Percentiles rank a stretch among this genome's conserved stretches.
These are phyloP conservation scores for Trypanosoma cruzi DNA, from an alignment of 208 protist genomes.

Conservation along the genomic window DNA sequence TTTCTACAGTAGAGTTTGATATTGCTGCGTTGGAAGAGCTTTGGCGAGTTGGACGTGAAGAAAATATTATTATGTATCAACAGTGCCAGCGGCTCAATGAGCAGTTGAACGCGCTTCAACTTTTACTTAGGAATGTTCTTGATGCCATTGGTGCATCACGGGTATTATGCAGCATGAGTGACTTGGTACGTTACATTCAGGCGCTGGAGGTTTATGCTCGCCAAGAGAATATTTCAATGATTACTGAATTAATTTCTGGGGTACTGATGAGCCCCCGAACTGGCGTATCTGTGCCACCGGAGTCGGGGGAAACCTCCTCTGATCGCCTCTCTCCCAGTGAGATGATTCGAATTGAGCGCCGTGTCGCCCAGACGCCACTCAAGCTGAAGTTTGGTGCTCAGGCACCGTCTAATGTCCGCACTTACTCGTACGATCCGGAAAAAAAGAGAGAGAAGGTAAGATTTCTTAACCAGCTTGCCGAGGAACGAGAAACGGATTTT, in stretches of 20 bases:
- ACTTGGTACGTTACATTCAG: slow-evolving; percentile 67
- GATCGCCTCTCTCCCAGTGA: slow-evolving; percentile 17
- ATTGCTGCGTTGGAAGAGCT: slow-evolving; percentile 73
- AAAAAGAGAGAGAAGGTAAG: slow-evolving; percentile 75
- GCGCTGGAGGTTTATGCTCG: slow-evolving; percentile 78
- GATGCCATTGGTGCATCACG: slow-evolving; percentile 79
- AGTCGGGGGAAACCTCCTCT: background rate
- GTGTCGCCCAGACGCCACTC: slow-evolving; percentile 26
- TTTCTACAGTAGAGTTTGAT: slow-evolving; percentile 85
- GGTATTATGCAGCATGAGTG: slow-evolving; percentile 37
- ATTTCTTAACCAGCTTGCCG: slow-evolving; percentile 62
- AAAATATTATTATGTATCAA: slow-evolving; percentile 82
- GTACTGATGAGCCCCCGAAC: slow-evolving; percentile 39
- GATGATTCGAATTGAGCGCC: slow-evolving; percentile 20
- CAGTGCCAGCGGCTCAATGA: slow-evolving; percentile 68
- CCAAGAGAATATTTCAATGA: slow-evolving; percentile 59
- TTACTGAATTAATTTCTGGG: slow-evolving; percentile 62
- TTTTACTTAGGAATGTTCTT: slow-evolving; percentile 75
- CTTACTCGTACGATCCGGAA: slow-evolving; percentile 71
- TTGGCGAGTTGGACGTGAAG: slow-evolving; percentile 75
- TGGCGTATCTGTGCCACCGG: background rate
- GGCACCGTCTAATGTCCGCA: slow-evolving; percentile 56
- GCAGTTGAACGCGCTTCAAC: slow-evolving; percentile 43
- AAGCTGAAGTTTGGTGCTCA: slow-evolving; percentile 57
- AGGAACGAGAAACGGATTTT: slow-evolving; percentile 6